Conservation (phyloP, 352 stramenopile species). For the Phytophthora pistaciae region DNA sequence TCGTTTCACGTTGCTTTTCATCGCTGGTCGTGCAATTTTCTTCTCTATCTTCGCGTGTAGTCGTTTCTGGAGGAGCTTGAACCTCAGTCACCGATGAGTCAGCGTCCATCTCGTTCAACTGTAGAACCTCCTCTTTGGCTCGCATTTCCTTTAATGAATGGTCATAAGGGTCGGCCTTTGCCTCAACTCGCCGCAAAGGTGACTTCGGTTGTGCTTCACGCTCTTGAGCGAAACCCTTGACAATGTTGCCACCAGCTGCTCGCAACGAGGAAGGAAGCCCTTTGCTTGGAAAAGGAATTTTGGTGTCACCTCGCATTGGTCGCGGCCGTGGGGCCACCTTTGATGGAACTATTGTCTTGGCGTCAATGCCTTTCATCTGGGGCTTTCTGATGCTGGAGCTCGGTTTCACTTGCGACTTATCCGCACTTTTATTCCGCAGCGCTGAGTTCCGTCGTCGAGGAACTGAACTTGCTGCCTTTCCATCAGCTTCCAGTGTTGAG, state of each 20-base stretch:
- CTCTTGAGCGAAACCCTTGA: conserved; percentile 6
- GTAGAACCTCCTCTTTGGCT: neutral
- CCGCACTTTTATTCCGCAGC: neutral
- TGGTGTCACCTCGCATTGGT: conserved; percentile 35
- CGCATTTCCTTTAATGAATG: neutral
- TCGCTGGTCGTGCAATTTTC: neutral
- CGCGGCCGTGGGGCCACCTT: conserved; percentile 23
- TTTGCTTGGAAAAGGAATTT: conserved; percentile 42
- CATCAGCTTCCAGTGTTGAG: conserved; percentile 9
- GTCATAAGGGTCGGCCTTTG: neutral
- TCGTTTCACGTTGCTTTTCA: neutral
- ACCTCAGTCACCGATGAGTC: neutral
- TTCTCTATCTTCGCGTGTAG: neutral
- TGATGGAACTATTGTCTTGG: neutral
- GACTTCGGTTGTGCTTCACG: neutral
- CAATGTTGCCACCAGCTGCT: conserved; percentile 22
- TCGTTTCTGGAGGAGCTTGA: neutral
- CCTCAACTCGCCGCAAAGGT: conserved; percentile 2
- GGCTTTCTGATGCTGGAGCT: neutral
- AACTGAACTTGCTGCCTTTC: neutral
- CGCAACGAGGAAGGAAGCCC: conserved; percentile 8
- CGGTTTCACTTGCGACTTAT: neutral
- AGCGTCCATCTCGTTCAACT: neutral
- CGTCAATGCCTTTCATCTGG: neutral
- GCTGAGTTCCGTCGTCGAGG: conserved; percentile 6